Percentiles rank a stretch among this genome's conserved stretches.
phyloP scores from a whole-genome alignment of 176 grass and related monocot species.

The Thinopyrum elongatum region DNA sequence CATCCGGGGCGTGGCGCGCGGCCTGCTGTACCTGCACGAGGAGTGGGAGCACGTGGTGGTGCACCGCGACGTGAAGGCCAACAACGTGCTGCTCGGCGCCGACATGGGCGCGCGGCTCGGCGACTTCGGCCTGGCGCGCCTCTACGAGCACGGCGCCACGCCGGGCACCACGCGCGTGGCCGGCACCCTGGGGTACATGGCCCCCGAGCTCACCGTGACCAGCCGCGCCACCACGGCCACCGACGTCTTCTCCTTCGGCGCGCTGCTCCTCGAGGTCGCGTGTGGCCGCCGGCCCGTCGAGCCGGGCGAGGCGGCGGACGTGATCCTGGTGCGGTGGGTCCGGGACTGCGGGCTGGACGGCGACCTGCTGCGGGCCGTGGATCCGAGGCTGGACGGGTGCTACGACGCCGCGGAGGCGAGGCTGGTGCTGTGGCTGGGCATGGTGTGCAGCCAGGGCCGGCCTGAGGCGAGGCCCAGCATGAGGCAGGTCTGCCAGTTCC shows the following conservation, averaged over 20 bases:
- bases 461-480: slow-evolving; percentile 48
- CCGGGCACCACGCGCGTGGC: slow-evolving; percentile 38
- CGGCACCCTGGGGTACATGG: slow-evolving; percentile 57
- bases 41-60: slow-evolving; percentile 63
- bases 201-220: slow-evolving; percentile 35
- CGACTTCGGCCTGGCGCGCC: slow-evolving; percentile 47
- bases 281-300: slow-evolving; percentile 47
- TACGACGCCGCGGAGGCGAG: slow-evolving; percentile 31
- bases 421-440: slow-evolving; percentile 46
- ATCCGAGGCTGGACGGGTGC: slow-evolving; percentile 21
- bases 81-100: slow-evolving; percentile 47
- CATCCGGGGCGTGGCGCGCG: slow-evolving; percentile 35
- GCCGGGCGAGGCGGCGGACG: not conserved
- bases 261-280: slow-evolving; percentile 48
- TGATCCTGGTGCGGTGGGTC: slow-evolving; percentile 35
- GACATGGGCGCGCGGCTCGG: slow-evolving; percentile 33
- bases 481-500: slow-evolving; percentile 36
- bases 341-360: slow-evolving; percentile 26
- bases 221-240: slow-evolving; percentile 43
- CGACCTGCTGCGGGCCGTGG: slow-evolving; percentile 16
- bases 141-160: slow-evolving; percentile 44
- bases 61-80: slow-evolving; percentile 61
- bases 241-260: slow-evolving; percentile 56
- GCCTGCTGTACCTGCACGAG: slow-evolving; percentile 54
- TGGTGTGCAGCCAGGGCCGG: slow-evolving; percentile 38